Conservation (phyloP, 768 basidiomycete genomes). For the Leccinum boreale region DNA sequence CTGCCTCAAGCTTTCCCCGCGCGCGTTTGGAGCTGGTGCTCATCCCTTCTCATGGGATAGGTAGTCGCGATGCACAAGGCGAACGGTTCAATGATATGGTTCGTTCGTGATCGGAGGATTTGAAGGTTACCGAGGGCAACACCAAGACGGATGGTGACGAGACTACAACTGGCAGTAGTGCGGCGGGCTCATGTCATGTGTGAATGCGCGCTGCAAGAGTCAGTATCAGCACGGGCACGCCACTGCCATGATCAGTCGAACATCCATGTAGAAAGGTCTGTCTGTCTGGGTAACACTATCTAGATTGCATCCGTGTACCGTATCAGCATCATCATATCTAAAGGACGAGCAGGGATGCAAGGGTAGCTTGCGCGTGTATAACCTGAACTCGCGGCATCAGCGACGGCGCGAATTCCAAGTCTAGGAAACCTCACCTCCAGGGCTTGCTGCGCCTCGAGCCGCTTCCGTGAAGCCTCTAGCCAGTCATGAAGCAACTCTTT, state of each 20-base stretch:
- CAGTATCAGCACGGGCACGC: neutral
- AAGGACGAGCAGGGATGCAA: constrained; percentile 75
- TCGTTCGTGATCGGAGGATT: too few relatives aligned
- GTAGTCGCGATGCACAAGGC: too few relatives aligned
- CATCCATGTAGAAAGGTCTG: neutral
- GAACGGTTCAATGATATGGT: too few relatives aligned
- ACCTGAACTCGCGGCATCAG: constrained; percentile 46
- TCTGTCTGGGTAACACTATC: constrained; percentile 8
- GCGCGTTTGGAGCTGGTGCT: too few relatives aligned
- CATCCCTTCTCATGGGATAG: too few relatives aligned
- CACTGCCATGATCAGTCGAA: neutral
- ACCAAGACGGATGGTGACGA: too few relatives aligned
- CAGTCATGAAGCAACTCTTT: constrained; percentile 78
- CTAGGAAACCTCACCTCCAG: constrained; percentile 56
- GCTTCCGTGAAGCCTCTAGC: constrained; percentile 82
- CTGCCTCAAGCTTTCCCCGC: too few relatives aligned
- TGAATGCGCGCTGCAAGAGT: constrained; percentile 61
- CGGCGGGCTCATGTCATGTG: constrained; percentile 84
- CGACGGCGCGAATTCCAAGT: neutral
- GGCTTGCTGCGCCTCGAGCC: constrained; percentile 90
- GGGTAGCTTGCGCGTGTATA: constrained; percentile 79
- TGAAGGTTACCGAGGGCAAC: too few relatives aligned
- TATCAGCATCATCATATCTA: constrained; percentile 35
- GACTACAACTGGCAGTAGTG: constrained; percentile 56
- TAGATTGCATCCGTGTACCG: constrained; percentile 19